These are phyloP conservation scores for Botrytis paeoniae DNA, from an alignment of 2,329 filamentous ascomycete species.

Conservation along the genomic window DNA sequence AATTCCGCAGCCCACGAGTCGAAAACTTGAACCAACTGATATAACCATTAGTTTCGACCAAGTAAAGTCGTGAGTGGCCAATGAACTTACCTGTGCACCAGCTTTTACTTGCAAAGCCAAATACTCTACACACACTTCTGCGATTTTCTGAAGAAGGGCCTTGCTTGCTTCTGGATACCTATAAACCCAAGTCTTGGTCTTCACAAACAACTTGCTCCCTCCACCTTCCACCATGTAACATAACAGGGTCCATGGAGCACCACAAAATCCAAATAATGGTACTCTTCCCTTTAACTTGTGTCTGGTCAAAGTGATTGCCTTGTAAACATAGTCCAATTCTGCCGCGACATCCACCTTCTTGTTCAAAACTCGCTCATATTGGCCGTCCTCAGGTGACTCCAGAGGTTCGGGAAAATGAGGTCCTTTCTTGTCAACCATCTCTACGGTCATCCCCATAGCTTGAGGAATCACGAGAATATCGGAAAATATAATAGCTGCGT, in stretches of 20 bases:
- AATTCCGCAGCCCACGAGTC: constrained; percentile 98
- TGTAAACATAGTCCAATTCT: constrained; percentile 91
- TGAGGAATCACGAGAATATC: constrained; percentile 98
- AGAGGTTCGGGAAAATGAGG: constrained; percentile 90
- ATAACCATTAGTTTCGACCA: constrained; percentile 4
- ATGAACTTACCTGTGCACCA: constrained; percentile 70
- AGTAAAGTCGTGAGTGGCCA: background rate
- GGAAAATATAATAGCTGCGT: constrained; percentile 97
- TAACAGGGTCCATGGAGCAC: constrained; percentile 92
- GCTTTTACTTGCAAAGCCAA: constrained; percentile 88
- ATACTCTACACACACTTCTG: constrained; percentile 92
- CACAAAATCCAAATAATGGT: constrained; percentile 93
- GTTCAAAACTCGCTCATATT: constrained; percentile 75
- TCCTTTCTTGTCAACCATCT: constrained; percentile 97
- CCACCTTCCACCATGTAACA: constrained; percentile 99
- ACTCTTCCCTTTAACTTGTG: constrained; percentile 85
- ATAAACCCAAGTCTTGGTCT: constrained; percentile 97
- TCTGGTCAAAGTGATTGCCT: constrained; percentile 87
- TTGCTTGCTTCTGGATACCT: constrained; percentile 79
- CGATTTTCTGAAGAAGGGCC: constrained; percentile 81
- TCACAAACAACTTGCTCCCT: constrained; percentile 89
- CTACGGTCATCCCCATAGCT: constrained; percentile 96
- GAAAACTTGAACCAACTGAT: constrained; percentile 85
- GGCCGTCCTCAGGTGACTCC: constrained; percentile 71
- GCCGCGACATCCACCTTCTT: constrained; percentile 78